Conservation (phyloP, 352 stramenopile species). For the Pythium apleroticum region DNA sequence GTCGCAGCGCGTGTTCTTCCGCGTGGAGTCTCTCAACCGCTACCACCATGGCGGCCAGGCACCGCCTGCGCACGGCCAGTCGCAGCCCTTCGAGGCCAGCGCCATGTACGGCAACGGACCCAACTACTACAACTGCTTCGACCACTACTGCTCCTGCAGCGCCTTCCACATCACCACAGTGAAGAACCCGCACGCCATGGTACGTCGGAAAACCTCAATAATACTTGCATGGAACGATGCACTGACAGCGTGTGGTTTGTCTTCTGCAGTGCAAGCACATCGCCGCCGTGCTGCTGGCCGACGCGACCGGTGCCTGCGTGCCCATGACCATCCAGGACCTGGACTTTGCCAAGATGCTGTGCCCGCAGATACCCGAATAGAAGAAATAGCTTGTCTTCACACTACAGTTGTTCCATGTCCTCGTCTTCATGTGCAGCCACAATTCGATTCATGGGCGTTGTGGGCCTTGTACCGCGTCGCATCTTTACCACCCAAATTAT, state of each 20-base stretch:
- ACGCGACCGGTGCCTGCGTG: constrained; percentile 47
- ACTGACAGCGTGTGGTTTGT: background rate
- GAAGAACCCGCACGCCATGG: constrained; percentile 51
- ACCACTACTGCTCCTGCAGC: constrained; percentile 65
- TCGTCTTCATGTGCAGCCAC: no score
- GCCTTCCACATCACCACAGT: constrained; percentile 48
- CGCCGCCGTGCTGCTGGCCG: constrained; percentile 54
- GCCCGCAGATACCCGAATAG: constrained; percentile 26
- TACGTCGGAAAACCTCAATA: no score
- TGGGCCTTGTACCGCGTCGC: background rate
- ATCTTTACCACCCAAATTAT: constrained; percentile 5
- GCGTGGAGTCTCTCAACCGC: constrained; percentile 64
- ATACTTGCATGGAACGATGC: background rate
- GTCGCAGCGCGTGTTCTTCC: constrained; percentile 55
- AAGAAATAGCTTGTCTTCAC: background rate
- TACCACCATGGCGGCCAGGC: constrained; percentile 30
- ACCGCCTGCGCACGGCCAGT: constrained; percentile 9
- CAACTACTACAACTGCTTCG: constrained; percentile 75
- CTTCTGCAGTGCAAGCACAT: constrained; percentile 75
- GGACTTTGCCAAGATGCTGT: constrained; percentile 66
- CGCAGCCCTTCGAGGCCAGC: constrained; percentile 46
- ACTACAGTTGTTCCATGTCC: no score
- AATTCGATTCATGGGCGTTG: no score
- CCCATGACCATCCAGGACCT: constrained; percentile 51
- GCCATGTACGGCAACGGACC: constrained; percentile 41